Evolutionary conservation across 805 yeast genomes (phyloP), one percentile per base, ranked within the genome.

Genomic region (Limtongozyma cylindracea): DNA sequence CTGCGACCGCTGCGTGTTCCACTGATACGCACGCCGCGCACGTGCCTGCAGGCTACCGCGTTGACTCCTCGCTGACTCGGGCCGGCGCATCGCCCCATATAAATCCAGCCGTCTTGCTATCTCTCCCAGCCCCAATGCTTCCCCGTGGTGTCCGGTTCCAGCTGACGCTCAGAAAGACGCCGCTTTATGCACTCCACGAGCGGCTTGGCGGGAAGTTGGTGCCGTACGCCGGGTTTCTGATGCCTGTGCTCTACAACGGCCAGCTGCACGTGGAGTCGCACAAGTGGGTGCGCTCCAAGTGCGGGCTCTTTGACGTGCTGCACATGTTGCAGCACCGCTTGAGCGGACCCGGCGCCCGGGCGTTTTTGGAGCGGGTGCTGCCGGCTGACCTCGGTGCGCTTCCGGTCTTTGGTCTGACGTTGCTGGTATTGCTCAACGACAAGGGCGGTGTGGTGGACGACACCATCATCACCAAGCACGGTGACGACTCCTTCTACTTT

Each of bases 281-380:
- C 49, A 61, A 71, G 23, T 88, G 96, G 96, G 91, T 84, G 0
- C 63, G 98, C 42, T 37, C 51, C 11, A 61, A 74, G 29, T 80
- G 82, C 17, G 98, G 98, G 5, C 51, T 88, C 22, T 88, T 88
- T 37, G 98, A 88, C 41, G 98, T 88, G 23, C 76, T 93, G 24
- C 98, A 88, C 45, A 88, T 88, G 98, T 58, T 84, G 22, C 98
- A 88, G 50, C 95, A 91, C 43, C 58, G 53, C 19, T 43, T 88
- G 27, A 39, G 44, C 3, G 98, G 98, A 10, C 45, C 59, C 1
- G 71, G 61, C 19, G 61, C 91, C 1, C 48, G 63, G 5, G 50
- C 51, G 4, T 65, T 84, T 25, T 52, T 88, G 30, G 72, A 88
- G 41, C 62, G 57, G 31, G 50, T 84, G 22, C 76, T 94, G n/a